Evolutionary conservation across 345 rosid genomes (phyloP).

Genomic region (Lumnitzera racemosa): DNA sequence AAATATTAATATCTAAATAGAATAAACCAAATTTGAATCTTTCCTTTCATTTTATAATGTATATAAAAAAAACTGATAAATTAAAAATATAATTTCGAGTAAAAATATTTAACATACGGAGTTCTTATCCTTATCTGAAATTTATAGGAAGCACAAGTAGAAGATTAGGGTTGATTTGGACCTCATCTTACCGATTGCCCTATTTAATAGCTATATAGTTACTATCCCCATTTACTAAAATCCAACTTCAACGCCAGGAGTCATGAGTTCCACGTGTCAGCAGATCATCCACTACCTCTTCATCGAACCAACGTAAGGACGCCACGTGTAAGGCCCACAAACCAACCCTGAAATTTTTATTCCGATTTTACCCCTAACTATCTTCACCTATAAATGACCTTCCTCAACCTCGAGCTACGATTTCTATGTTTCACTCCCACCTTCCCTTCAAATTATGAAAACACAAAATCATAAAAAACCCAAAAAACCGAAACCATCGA

Average conservation of each 20-base stretch:
- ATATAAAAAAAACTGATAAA: too few species aligned
- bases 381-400: slow-evolving; percentile 2
- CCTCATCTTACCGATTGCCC: too few species aligned
- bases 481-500: neutral
- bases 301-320: neutral
- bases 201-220: too few species aligned
- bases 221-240: neutral
- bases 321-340: slow-evolving; percentile 33
- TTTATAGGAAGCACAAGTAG: too few species aligned
- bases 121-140: too few species aligned
- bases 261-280: slow-evolving; percentile 9
- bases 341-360: slow-evolving; percentile 1
- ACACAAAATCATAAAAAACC: neutral
- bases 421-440: neutral
- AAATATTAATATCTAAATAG: too few species aligned
- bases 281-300: neutral
- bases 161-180: too few species aligned
- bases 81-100: too few species aligned
- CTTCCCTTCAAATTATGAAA: neutral
- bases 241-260: neutral
- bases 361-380: slow-evolving; percentile 4
- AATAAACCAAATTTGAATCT: too few species aligned
- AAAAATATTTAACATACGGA: too few species aligned
- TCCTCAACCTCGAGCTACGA: neutral
- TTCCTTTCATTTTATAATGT: too few species aligned